Base-by-base conservation (phyloP, 164 flowering plant species). In the Cinnamomum chago region DNA sequence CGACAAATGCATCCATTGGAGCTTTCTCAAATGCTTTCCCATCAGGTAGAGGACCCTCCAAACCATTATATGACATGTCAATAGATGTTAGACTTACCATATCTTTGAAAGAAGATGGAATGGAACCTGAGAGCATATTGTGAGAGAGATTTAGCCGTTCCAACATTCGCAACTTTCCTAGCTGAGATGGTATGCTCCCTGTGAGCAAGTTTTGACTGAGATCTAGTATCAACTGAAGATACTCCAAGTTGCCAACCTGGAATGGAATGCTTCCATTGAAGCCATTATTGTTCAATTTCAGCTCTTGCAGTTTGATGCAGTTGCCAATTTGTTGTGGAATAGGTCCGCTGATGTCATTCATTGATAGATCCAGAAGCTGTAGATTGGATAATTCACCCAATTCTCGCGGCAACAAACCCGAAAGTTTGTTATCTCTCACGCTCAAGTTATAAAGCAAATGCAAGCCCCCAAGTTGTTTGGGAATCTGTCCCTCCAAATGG, bases 71-170 rank as follows among this genome's bases (percentile, higher is more conserved):
- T 12, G 62, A 70, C n/a, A 70, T 2, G 24, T 70, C 55, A 22
- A 70, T 25, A 1, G 55, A 40, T n/a, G 55, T 17, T 23, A 70
- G 15, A 25, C 72, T 70, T 12, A 50, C 4, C 72, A 70, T 70
- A 5, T 47, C 58, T 22, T 70, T 28, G 0, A 70, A 50, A 50
- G 72, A 70, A 0, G 73, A 52, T 24, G 73, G 73, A 71, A 71
- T 58, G 3, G 35, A 18, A 50, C 73, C 73, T 1, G 62, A 71
- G 62, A 71, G 64, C 3, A 10, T 27, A 24, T 58, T 71, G 65
- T 71, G 73, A n/a, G 73, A 71, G 62, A 70, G 72, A 50, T 70
- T 70, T 23, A 70, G 10, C 2, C 2, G 50, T 22, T 70, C 72
- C 62, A 70, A 14, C 20, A 0, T 23, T 20, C 3, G 23, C 58